phyloP scores from a whole-genome alignment of 768 basidiomycete species.

The Trametes gibbosa region DNA sequence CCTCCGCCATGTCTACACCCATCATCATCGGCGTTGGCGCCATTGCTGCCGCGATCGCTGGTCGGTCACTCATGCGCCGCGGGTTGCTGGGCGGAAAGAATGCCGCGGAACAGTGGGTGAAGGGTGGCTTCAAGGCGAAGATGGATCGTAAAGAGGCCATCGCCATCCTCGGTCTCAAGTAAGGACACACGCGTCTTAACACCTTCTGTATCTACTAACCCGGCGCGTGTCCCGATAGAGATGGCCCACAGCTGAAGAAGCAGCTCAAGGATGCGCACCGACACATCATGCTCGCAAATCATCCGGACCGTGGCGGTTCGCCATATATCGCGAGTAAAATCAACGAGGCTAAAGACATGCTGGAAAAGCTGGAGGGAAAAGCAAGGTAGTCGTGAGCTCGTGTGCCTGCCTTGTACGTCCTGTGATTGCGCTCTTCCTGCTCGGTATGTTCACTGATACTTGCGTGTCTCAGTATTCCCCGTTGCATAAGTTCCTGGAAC shows the following conservation, averaged over 20 bases:
- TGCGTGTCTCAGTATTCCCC: background rate
- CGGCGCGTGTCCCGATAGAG: constrained; percentile 47
- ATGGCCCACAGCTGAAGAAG: constrained; percentile 69
- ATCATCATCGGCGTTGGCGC: constrained; percentile 75
- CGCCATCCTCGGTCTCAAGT: constrained; percentile 91
- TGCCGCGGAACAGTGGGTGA: constrained; percentile 81
- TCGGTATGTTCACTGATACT: background rate
- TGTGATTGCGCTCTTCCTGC: background rate
- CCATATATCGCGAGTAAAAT: constrained; percentile 98
- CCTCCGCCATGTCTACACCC: constrained; percentile 66
- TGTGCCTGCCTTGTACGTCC: constrained; percentile 8
- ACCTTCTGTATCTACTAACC: background rate
- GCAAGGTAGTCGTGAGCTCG: constrained; percentile 18
- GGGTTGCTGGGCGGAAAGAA: constrained; percentile 57
- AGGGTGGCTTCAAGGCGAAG: constrained; percentile 92
- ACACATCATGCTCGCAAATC: constrained; percentile 96
- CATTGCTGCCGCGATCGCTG: constrained; percentile 71
- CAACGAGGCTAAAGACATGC: constrained; percentile 93
- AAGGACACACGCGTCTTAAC: constrained; percentile 27
- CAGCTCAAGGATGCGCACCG: constrained; percentile 94
- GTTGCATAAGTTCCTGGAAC: background rate
- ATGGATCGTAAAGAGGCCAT: constrained; percentile 97
- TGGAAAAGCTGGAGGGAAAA: constrained; percentile 76
- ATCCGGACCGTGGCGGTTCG: constrained; percentile 98
- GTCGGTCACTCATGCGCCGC: constrained; percentile 65